phyloP scores from a whole-genome alignment of 164 flowering plant genomes.

The Cinnamomum micranthum region DNA sequence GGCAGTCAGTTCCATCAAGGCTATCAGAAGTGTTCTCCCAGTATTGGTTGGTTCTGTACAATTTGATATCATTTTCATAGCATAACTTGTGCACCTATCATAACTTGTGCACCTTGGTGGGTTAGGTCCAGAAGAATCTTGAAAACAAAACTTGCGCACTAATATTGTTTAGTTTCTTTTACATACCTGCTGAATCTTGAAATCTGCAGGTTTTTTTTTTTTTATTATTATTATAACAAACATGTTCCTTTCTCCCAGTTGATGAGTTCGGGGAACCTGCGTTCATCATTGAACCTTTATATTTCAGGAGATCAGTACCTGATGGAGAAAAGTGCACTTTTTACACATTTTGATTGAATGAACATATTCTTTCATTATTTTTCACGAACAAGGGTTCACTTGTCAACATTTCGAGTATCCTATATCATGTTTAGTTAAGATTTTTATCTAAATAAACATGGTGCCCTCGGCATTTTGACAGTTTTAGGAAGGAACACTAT shows the following conservation, averaged over 20 bases:
- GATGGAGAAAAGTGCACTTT: not conserved
- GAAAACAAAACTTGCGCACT: not conserved
- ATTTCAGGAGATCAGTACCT: not conserved
- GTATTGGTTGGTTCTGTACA: constrained; percentile 51
- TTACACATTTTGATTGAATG: not conserved
- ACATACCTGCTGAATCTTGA: not conserved
- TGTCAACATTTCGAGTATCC: constrained; percentile 1
- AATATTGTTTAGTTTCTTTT: not conserved
- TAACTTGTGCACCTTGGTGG: not conserved
- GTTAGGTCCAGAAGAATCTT: not conserved
- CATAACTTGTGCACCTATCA: not conserved
- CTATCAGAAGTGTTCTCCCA: constrained; percentile 60
- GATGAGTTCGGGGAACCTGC: too few relatives aligned
- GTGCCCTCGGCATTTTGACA: not conserved
- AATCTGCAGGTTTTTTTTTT: too few relatives aligned
- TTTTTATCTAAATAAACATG: not conserved
- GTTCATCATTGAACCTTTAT: not conserved
- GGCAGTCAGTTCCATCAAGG: constrained; percentile 60
- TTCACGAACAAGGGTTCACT: not conserved
- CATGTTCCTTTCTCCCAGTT: too few relatives aligned
- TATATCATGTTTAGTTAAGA: not conserved
- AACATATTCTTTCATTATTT: too few relatives aligned
- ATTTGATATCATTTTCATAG: not conserved
- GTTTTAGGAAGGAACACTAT: not conserved
- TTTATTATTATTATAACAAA: too few relatives aligned